Evolutionary conservation across 495 filamentous ascomycete species (phyloP), one percentile per base, ranked within the genome.

Genomic region (Aspergillus carlsbadensis): DNA sequence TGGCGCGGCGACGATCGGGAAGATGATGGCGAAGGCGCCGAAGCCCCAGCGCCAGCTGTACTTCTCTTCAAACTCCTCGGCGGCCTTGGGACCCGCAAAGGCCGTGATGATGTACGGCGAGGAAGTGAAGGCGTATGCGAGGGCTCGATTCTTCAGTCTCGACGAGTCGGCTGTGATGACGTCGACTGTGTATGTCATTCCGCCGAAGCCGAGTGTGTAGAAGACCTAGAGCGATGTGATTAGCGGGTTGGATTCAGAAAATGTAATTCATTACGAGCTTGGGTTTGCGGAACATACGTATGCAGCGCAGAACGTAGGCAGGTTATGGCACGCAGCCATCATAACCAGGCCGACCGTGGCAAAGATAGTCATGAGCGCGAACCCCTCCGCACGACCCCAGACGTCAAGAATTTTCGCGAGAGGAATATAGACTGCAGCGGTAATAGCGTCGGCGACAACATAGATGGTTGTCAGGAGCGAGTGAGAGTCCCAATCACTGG

Each of bases 361-460:
- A 36, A 70, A 60, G 10, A 61, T n/a, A 0, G 72, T 61, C 70
- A 73, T 71, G 45, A 80, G 26, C 8, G 65, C 74, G 62, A 85
- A 87, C 29, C 72, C 75, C 48, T 78, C 64, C 60, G 80, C 53
- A 65, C 82, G 63, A 52, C 84, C 86, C 77, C 81, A 88, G 21
- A 85, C 69, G 61, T 90, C 84, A 58, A 88, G 68, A 44, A 88
- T 70, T 66, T 88, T 87, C 41, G 84, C 85, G 14, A 87, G 67
- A 0, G 85, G 78, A 26, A 88, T 70, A 53, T 82, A 85, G 39
- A 76, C 67, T 17, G 87, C 72, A 52, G 85, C 87, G 47, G 78
- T 80, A 51, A 87, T 81, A 48, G 86, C 57, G 58, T 60, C 60
- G 15, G 61, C 60, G 29, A 76, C 58, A 45, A 73, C 59, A 5